Base-by-base conservation (phyloP, 129 eudicot genomes). In the Chrysanthemum makinoi region DNA sequence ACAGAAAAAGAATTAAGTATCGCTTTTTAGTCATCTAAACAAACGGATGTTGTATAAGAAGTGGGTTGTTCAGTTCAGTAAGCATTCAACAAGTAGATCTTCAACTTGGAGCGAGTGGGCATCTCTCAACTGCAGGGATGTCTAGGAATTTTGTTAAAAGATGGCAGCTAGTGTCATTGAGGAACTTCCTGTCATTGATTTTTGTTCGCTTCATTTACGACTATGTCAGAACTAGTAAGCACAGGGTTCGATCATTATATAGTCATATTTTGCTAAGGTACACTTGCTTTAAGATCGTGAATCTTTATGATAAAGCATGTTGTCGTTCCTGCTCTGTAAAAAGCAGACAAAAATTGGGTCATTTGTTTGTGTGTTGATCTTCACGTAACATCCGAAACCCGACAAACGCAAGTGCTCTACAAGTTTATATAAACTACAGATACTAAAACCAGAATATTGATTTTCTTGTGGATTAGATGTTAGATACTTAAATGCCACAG, bases 1-100 rank as follows among this genome's bases (percentile, higher is more conserved):
- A 94, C 70, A 64, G 98, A 86, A 77, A 87, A 94, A 76, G 98
- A 94, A 76, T 69, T 94, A 49, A 72, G 70, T n/a, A 75, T 89
- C 17, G 77, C 79, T 14, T 94, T 89, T 77, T 94, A 85, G 81
- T 72, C 55, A 59, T 54, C 35, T 58, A n/a, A 12, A 51, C 48
- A 6, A 18, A 1, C 49, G 12, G 14, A 28, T 0, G 15, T 10
- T 11, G 75, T 70, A 55, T 17, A 70, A 30, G 47, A 62, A 30
- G 66, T 26, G 11, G 65, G 17, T 70, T 1, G 2, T 22, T 67
- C 51, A 22, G 28, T 62, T 52, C 12, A 17, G 49, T 51, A 39
- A 39, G 46, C 46, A 39, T 8, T 39, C 57, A 33, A 33, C 17
- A 62, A 46, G 58, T 60, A 73, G 5, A 15, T 14, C 55, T 33